Conservation (phyloP, 441 rosid genomes). For the Arabidopsis lyrata region DNA sequence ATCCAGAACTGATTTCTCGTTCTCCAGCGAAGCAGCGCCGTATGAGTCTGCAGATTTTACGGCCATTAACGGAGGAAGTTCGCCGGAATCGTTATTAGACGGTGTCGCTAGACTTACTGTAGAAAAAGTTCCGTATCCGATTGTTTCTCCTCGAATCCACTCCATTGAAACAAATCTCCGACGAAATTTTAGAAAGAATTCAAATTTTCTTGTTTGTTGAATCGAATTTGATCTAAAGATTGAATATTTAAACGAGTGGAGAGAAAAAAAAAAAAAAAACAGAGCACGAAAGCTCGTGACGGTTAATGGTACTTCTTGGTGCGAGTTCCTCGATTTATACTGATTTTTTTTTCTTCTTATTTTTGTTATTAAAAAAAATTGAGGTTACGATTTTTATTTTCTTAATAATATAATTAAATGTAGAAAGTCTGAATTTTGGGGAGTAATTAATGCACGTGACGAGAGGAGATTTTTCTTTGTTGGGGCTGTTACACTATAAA, state of each 20-base stretch:
- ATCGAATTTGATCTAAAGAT: not conserved
- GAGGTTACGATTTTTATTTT: slow-evolving; percentile 8
- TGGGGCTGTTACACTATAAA: slow-evolving; percentile 3
- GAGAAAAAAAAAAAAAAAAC: not conserved
- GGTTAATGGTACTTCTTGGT: slow-evolving; percentile 26
- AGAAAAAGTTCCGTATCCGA: slow-evolving; percentile 81
- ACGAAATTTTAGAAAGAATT: not conserved
- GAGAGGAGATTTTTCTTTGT: slow-evolving; percentile 27
- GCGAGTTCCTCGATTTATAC: slow-evolving; percentile 34
- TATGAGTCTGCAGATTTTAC: slow-evolving; percentile 65
- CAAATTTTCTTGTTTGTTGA: not conserved
- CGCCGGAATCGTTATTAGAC: slow-evolving; percentile 8
- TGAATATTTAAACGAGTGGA: not conserved
- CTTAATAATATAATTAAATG: slow-evolving; percentile 33
- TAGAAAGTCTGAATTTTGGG: slow-evolving; percentile 35
- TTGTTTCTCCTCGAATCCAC: slow-evolving; percentile 79
- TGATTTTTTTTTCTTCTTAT: not conserved
- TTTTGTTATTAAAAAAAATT: slow-evolving; percentile 6
- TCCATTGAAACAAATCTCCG: slow-evolving; percentile 55
- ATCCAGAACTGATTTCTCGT: slow-evolving; percentile 59
- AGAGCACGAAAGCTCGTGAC: slow-evolving; percentile 32
- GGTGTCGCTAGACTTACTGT: slow-evolving; percentile 59
- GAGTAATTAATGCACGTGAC: slow-evolving; percentile 47
- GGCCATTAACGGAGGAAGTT: slow-evolving; percentile 57
- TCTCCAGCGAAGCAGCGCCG: slow-evolving; percentile 53